These are phyloP conservation scores for Ophiostoma pallidulum DNA, from an alignment of 2,329 filamentous ascomycete species.

Conservation along the genomic window DNA sequence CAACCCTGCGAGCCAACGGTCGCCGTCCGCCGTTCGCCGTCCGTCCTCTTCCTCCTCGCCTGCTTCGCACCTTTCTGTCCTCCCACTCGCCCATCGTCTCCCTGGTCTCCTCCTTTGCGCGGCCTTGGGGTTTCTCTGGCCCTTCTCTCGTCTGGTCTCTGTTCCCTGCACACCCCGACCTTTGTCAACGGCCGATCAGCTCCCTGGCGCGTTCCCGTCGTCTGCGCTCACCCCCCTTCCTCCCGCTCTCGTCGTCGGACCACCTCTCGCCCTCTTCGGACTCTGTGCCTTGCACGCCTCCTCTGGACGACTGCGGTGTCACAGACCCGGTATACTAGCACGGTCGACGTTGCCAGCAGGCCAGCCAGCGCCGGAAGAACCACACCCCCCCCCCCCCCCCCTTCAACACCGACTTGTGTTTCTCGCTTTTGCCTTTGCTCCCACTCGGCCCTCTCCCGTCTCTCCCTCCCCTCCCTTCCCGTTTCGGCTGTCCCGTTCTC, in stretches of 20 bases:
- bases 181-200: neutral
- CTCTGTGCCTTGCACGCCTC: neutral
- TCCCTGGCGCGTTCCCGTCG: slow-evolving; percentile 6
- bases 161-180: neutral
- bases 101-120: neutral
- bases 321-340: no score
- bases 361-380: neutral
- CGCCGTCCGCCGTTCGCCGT: neutral
- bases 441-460: neutral
- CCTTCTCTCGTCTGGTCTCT: neutral
- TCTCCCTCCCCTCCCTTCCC: neutral
- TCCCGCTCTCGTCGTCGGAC: neutral
- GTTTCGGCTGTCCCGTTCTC: no score
- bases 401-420: no score
- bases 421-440: neutral
- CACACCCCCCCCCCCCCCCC: no score
- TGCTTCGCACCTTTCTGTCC: neutral
- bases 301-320: neutral
- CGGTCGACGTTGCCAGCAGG: no score
- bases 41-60: neutral
- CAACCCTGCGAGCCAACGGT: no score
- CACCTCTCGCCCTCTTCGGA: neutral
- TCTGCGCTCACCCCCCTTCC: slow-evolving; percentile 3
- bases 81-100: neutral
- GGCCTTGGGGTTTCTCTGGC: neutral